phyloP scores from a whole-genome alignment of 805 yeast genomes.

The Cyberlindnera subsufficiens region DNA sequence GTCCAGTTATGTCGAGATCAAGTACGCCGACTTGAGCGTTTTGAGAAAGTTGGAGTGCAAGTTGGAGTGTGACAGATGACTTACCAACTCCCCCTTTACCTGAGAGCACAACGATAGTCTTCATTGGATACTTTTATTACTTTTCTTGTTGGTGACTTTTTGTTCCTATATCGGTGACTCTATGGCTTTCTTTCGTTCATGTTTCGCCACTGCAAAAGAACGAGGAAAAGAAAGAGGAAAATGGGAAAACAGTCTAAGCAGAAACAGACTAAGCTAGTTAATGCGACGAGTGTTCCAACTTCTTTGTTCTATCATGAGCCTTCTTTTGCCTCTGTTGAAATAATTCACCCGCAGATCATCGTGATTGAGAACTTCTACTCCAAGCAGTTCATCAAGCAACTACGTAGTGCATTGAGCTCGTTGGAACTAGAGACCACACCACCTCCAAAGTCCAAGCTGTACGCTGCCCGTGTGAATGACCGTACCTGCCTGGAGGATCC shows the following conservation, averaged over 20 bases:
- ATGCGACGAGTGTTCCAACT: not conserved
- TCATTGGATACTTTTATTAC: slow-evolving; percentile 14
- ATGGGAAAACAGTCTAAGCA: not conserved
- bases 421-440: slow-evolving; percentile 41
- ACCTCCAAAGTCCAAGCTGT: slow-evolving; percentile 39
- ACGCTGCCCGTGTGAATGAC: slow-evolving; percentile 56
- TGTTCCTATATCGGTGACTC: not conserved
- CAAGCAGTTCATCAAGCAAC: slow-evolving; percentile 5
- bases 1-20: slow-evolving; percentile 95
- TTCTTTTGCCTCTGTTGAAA: not conserved
- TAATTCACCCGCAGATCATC: slow-evolving; percentile 14
- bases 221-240: not conserved
- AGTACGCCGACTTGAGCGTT: slow-evolving; percentile 82
- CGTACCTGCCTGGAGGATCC: slow-evolving; percentile 37
- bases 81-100: slow-evolving; percentile 99
- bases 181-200: too few species aligned
- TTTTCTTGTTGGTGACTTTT: slow-evolving; percentile 2
- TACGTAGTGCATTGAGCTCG: slow-evolving; percentile 3
- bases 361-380: slow-evolving; percentile 16
- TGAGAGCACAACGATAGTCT: slow-evolving; percentile 73
- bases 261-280: not conserved
- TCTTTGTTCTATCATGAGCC: not conserved
- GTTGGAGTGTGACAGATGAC: slow-evolving; percentile 90
- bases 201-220: too few species aligned
- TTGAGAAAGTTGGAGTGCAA: slow-evolving; percentile 75